Percentiles rank a stretch among this genome's conserved stretches.
Evolutionary conservation across 2,329 filamentous ascomycete genomes (phyloP).

Genomic region (Talaromyces sp.): DNA sequence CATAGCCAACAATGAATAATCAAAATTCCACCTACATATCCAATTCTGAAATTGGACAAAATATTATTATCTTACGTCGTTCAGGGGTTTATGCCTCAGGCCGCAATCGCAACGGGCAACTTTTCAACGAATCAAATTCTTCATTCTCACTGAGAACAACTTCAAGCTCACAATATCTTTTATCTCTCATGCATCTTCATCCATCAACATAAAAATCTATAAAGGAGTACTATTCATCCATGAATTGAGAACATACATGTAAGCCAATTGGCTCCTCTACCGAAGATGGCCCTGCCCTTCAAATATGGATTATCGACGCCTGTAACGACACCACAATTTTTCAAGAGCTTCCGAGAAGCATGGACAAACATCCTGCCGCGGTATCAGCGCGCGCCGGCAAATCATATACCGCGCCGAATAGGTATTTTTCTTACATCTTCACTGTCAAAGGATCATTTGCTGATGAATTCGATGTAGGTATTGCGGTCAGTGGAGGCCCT

Average conservation of each 20-base stretch:
- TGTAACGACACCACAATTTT: constrained; percentile 32
- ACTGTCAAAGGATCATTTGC: background rate
- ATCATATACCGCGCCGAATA: constrained; percentile 18
- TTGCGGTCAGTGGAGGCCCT: constrained; percentile 88
- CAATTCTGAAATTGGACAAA: background rate
- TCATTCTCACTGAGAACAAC: background rate
- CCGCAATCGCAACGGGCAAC: no score
- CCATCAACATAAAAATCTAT: background rate
- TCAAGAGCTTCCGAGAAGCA: constrained; percentile 31
- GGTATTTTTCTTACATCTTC: background rate
- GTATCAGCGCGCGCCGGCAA: constrained; percentile 10
- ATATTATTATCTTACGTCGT: background rate
- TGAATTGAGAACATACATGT: background rate
- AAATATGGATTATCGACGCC: constrained; percentile 20
- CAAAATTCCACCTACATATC: background rate
- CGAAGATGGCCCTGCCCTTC: constrained; percentile 17
- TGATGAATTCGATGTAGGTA: constrained; percentile 47
- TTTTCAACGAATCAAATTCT: background rate
- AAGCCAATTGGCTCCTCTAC: background rate
- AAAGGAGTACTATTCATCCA: background rate
- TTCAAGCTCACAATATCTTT: background rate
- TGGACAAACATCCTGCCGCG: constrained; percentile 26
- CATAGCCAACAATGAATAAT: background rate
- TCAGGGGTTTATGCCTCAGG: constrained; percentile 8
- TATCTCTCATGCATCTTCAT: background rate